Evolutionary conservation across 371 early-diverging fungal species (phyloP), one percentile per base, ranked within the genome.

Genomic region (Mucor irregularis): DNA sequence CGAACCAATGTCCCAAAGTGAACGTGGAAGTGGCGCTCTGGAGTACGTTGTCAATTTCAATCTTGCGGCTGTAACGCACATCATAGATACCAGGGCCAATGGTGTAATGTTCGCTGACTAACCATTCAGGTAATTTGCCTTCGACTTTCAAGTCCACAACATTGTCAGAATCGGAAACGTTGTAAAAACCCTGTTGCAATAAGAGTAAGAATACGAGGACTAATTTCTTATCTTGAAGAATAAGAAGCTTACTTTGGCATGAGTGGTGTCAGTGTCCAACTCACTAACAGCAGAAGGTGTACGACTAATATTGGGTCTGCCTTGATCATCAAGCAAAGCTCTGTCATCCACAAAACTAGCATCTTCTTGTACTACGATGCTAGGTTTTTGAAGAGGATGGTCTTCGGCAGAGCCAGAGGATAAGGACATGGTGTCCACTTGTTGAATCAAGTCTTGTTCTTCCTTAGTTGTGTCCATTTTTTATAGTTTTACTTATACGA

Each of bases 1-100:
- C 90, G 72, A 89, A 83, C 78, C 86, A 83, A 57, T 89, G 87
- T 4, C 86, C 88, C 55, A 87, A 85, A 2, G 77, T 73, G 51
- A 84, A 90, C 4, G 71, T 72, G 22, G 74, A 61, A 19, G 88
- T 85, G 14, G 80, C 84, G 48, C 81, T 81, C 65, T 85, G 81
- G 10, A 81, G 66, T 37, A 85, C 73, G 8, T 85, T 81, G 29
- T 87, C 73, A 26, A 84, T 65, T 25, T 74, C 74, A 19, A 83
- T 71, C 69, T 83, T 86, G 30, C 86, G 76, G 19, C 81, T 78
- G 39, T 85, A 88, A 30, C 71, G 75, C 34, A 86, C 64, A 43
- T 85, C 87, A 38, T 80, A 82, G 4, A 71, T 73, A 13, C 87
- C 88, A 3, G 88, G 88, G 4, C 85, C 89, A 9, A 87, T 61